phyloP scores from a whole-genome alignment of 305 asterid species.

The Fraxinus angustifolia region DNA sequence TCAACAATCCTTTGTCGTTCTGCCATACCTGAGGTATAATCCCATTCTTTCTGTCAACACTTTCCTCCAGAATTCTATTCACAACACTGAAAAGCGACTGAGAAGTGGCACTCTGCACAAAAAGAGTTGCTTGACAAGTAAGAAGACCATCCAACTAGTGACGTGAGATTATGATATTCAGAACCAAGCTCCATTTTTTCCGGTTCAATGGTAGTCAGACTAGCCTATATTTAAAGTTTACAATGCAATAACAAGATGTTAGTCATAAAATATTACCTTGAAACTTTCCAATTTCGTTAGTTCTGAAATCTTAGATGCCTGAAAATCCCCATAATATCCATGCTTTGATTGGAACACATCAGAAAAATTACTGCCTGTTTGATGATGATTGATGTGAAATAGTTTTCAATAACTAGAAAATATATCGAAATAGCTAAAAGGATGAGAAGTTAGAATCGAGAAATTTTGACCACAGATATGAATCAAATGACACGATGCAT shows the following conservation, averaged over 20 bases:
- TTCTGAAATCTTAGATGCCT: slow-evolving; percentile 60
- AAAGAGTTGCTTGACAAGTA: slow-evolving; percentile 28
- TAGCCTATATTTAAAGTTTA: background rate
- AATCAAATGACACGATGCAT: slow-evolving; percentile 10
- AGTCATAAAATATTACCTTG: slow-evolving; percentile 45
- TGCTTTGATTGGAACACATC: slow-evolving; percentile 44
- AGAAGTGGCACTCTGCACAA: slow-evolving; percentile 61
- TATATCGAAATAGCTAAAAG: slow-evolving; percentile 10
- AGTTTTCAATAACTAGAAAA: slow-evolving; percentile 13
- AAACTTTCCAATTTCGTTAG: slow-evolving; percentile 60
- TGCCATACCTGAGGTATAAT: slow-evolving; percentile 70
- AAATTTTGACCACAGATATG: slow-evolving; percentile 16
- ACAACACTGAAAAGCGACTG: slow-evolving; percentile 65
- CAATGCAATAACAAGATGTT: background rate
- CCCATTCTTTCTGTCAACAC: slow-evolving; percentile 64
- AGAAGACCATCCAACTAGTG: slow-evolving; percentile 19
- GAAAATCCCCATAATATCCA: slow-evolving; percentile 45
- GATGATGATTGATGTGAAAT: slow-evolving; percentile 31
- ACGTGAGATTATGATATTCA: slow-evolving; percentile 3
- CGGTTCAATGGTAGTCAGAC: background rate
- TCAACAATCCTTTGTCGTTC: slow-evolving; percentile 20
- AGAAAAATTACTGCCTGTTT: slow-evolving; percentile 37
- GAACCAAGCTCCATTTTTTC: background rate
- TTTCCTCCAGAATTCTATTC: slow-evolving; percentile 58
- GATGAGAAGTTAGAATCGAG: slow-evolving; percentile 2